These are phyloP conservation scores for Lactarius quietus DNA, from an alignment of 768 basidiomycete species.

Conservation along the genomic window DNA sequence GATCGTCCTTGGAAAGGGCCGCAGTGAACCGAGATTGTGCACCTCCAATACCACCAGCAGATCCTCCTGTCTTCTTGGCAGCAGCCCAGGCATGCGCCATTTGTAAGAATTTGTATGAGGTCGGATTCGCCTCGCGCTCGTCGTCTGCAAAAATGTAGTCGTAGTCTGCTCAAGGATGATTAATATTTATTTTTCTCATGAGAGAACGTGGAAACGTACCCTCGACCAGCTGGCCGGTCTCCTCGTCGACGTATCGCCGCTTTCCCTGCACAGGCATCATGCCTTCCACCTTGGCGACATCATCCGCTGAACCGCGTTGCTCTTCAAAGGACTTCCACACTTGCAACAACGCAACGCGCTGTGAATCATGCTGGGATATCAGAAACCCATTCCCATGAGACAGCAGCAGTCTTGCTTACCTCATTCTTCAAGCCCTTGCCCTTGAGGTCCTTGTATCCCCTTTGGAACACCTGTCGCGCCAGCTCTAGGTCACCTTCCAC, in stretches of 20 bases:
- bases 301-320: constrained; percentile 65
- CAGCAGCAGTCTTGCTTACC: constrained; percentile 41
- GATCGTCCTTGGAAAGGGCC: constrained; percentile 31
- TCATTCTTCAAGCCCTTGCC: constrained; percentile 80
- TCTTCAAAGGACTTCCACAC: constrained; percentile 96
- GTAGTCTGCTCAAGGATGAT: constrained; percentile 57
- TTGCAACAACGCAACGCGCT: constrained; percentile 90
- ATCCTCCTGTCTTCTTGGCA: constrained; percentile 37
- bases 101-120: constrained; percentile 92
- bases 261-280: constrained; percentile 94
- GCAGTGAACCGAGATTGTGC: constrained; percentile 49
- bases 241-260: constrained; percentile 76
- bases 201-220: constrained; percentile 44
- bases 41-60: constrained; percentile 16
- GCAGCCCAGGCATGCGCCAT: constrained; percentile 89
- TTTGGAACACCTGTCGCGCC: constrained; percentile 79
- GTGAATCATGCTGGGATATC: constrained; percentile 4
- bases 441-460: constrained; percentile 87
- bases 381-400: not conserved
- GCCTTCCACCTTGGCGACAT: constrained; percentile 76
- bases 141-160: constrained; percentile 96
- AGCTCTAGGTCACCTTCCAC: constrained; percentile 64
- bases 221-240: constrained; percentile 84
- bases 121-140: constrained; percentile 88
- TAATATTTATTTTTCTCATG: not conserved